Base-by-base conservation (phyloP, 1,284 basidiomycete genomes). In the Leccinum huronense region DNA sequence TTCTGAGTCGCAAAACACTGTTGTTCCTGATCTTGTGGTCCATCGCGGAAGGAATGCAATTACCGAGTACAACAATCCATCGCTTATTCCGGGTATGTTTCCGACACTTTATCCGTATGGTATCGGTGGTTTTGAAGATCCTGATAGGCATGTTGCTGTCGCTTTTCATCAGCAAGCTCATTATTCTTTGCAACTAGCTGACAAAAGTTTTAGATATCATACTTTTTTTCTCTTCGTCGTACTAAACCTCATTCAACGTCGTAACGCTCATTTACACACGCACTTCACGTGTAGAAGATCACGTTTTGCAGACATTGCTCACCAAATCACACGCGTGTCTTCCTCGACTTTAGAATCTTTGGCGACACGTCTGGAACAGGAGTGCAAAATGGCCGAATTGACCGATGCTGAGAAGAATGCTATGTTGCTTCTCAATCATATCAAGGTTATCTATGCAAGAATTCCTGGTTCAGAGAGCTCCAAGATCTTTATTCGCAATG, bases 391-490 rank as follows among this genome's bases (percentile, higher is more conserved):
- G 14, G 55, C 54, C 5, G 45, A 57, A 14, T 11, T 63, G 34
- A 19, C 40, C 1, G 30, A 57, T 2, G 36, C 42, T 3, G 59
- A 66, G 9, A 27, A 19, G 9, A 55, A 66, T 11, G 56, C 48
- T 2, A 5, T 67, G 2, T 40, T 10, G 3, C 7, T 67, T 1
- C n/a, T 67, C 0, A 2, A 51, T 9, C 54, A 67, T 13, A 61
- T 67, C 13, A 66, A 66, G 19, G 60, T 61, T 4, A 67, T 67
- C 1, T 42, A 56, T 7, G 56, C 66, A 2, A n/a, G 30, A 3
- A 59, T 68, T 1, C 66, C 66, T 3, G 67, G 63, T 0, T 68
- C 61, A 0, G 56, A 68, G 30, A 63, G 63, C 3, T 63, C 63
- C 1, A 68, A 68, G 13, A 54, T 67, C 0, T 68, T n/a, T 31